A percentile compares a stretch with the other conserved stretches of the same genome.
Conservation (phyloP, 2,329 filamentous ascomycete genomes). For the Talaromyces sp. region DNA sequence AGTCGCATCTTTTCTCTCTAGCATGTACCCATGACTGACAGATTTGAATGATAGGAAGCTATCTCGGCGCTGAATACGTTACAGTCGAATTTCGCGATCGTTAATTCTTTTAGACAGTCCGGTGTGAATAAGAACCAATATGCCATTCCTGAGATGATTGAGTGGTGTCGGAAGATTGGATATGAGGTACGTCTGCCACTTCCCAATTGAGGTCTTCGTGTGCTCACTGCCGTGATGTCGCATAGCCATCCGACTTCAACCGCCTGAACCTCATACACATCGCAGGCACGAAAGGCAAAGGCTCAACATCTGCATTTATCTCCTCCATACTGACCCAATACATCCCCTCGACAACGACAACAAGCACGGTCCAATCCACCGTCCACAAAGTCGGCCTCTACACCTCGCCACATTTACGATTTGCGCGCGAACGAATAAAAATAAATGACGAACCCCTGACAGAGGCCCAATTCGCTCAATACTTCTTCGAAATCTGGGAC, state of each 20-base stretch:
- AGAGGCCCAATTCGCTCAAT: slow-evolving; percentile 65
- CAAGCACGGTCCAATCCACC: slow-evolving; percentile 29
- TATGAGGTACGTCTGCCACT: slow-evolving; percentile 59
- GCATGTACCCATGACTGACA: slow-evolving; percentile 19
- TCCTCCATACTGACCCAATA: slow-evolving; percentile 73
- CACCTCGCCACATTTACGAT: slow-evolving; percentile 80
- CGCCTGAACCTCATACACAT: slow-evolving; percentile 70
- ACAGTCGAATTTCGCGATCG: slow-evolving; percentile 72
- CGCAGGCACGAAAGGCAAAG: slow-evolving; percentile 92
- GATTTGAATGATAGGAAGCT: slow-evolving; percentile 54
- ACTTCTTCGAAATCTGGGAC: slow-evolving; percentile 86
- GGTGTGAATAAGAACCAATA: slow-evolving; percentile 69
- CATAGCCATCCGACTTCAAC: slow-evolving; percentile 60
- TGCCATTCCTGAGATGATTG: slow-evolving; percentile 77
- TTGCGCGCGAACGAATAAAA: slow-evolving; percentile 78
- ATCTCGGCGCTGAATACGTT: slow-evolving; percentile 71
- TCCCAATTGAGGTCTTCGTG: neutral
- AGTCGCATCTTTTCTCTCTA: slow-evolving; percentile 11
- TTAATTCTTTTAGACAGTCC: slow-evolving; percentile 74
- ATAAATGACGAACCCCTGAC: slow-evolving; percentile 70
- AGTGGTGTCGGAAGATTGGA: slow-evolving; percentile 72
- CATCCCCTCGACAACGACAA: slow-evolving; percentile 28
- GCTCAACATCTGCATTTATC: slow-evolving; percentile 79
- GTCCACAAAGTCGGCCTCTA: slow-evolving; percentile 68
- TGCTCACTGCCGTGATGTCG: neutral